A percentile compares a stretch with the other conserved stretches of the same genome.
Evolutionary conservation across 306 rosid genomes (phyloP).

Genomic region (Trifolium pratense): DNA sequence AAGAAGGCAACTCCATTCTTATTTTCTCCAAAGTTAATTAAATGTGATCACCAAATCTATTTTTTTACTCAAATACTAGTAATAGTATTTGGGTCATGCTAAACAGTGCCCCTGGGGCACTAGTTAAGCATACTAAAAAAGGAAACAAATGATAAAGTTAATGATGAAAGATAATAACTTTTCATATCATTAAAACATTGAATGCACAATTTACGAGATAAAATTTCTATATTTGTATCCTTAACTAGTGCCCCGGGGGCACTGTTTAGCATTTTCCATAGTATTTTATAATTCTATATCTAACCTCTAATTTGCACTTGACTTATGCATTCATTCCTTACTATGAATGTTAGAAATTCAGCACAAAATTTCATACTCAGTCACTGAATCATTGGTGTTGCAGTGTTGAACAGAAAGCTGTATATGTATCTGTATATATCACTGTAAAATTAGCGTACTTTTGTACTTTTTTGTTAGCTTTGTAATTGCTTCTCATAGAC

Average conservation of each 20-base stretch:
- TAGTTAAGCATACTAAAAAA: too few species aligned
- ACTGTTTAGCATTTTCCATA: too few species aligned
- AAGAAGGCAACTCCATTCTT: not conserved
- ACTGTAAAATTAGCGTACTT: conserved; percentile 37
- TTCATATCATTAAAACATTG: too few species aligned
- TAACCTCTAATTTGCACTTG: not conserved
- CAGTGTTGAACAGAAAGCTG: conserved; percentile 36
- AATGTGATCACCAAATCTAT: not conserved
- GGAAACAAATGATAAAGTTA: too few species aligned
- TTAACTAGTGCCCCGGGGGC: too few species aligned
- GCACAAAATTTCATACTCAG: conserved; percentile 45
- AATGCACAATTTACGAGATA: too few species aligned
- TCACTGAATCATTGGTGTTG: conserved; percentile 44
- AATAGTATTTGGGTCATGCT: too few species aligned
- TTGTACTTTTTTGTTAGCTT: conserved; percentile 41
- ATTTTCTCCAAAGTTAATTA: not conserved
- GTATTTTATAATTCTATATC: not conserved
- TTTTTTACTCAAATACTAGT: not conserved
- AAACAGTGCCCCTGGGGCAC: too few species aligned
- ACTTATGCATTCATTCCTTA: not conserved
- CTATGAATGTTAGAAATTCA: conserved; percentile 37
- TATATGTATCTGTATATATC: not conserved
- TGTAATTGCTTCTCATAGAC: conserved; percentile 27
- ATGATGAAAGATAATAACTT: too few species aligned
- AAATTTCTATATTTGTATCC: too few species aligned